Evolutionary conservation across 2,329 filamentous ascomycete genomes (phyloP), one percentile per base, ranked within the genome.

Genomic region (Penicillium hordei): DNA sequence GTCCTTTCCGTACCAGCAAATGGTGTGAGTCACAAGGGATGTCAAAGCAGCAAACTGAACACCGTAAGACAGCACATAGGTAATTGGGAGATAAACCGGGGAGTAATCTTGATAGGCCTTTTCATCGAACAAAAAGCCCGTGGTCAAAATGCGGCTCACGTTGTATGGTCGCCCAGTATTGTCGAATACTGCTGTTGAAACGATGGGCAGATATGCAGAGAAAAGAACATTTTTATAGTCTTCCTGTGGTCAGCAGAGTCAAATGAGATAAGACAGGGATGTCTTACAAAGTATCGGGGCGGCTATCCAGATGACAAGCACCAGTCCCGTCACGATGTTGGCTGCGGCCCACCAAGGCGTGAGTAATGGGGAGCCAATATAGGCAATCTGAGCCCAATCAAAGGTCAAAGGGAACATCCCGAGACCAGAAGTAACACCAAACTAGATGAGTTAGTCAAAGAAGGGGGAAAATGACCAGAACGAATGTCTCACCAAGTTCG

Each of bases 351-450:
- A 92, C 73, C 93, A 94, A 0, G 91, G 91, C 0, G 91, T 91
- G 17, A 94, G 81, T 7, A 95, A 79, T 0, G 89, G 91, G 4
- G 90, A 94, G 17, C 91, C 91, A 65, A 95, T 94, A 69, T 93
- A 86, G 0, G 91, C 91, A 61, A 96, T 88, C 70, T 96, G 91
- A 0, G 90, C 89, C 91, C 91, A 96, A 76, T 96, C 91, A 68
- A 96, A 95, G 0, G 91, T 95, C 67, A 96, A 72, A 0, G 91
- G 91, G 60, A 95, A 91, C 34, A 96, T 77, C 0, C 91, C 91
- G 15, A 96, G 82, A 2, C 91, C 91, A 2, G 91, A 93, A n/a
- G 86, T 84, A 17, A 93, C 89, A 17, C 91, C 91, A 69, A 95
- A 95, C 62, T 82, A 61, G 2, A 13, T 25, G 39, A 49, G 43